Percentiles rank a stretch among this genome's conserved stretches.
phyloP scores from a whole-genome alignment of 352 stramenopile species.

The Blastocystis sp. region DNA sequence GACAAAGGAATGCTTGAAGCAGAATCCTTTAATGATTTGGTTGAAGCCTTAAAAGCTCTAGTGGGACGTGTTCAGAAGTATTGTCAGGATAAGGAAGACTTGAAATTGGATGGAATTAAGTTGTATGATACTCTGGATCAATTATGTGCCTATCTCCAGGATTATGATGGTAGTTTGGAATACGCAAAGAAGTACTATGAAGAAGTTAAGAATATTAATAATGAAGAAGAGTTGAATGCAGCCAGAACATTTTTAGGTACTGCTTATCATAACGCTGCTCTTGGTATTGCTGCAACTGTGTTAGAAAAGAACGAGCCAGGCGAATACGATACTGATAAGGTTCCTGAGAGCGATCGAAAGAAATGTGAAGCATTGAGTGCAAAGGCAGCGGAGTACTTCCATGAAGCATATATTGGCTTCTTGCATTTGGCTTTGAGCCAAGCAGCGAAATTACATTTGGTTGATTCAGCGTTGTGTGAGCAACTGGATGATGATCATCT shows the following conservation, averaged over 20 bases:
- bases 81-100: neutral
- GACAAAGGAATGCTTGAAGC: conserved; percentile 10
- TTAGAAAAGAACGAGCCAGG: neutral
- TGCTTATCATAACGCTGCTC: neutral
- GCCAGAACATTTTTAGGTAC: neutral
- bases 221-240: neutral
- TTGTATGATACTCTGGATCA: conserved; percentile 4
- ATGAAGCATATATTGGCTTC: conserved; percentile 35
- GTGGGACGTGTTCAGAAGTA: neutral
- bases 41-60: neutral
- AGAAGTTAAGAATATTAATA: neutral
- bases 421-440: neutral
- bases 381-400: conserved; percentile 5
- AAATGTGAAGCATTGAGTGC: neutral
- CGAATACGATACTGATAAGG: neutral
- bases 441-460: neutral
- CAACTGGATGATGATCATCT: conserved; percentile 39
- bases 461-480: neutral
- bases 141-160: neutral
- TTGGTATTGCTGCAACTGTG: conserved; percentile 23
- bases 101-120: neutral
- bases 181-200: conserved; percentile 5
- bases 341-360: neutral
- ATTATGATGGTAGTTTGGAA: neutral
- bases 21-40: neutral